Percentiles rank a stretch among this genome's conserved stretches.
These are phyloP conservation scores for Globisporangium abappressorium DNA, from an alignment of 352 stramenopile species.

Conservation along the genomic window DNA sequence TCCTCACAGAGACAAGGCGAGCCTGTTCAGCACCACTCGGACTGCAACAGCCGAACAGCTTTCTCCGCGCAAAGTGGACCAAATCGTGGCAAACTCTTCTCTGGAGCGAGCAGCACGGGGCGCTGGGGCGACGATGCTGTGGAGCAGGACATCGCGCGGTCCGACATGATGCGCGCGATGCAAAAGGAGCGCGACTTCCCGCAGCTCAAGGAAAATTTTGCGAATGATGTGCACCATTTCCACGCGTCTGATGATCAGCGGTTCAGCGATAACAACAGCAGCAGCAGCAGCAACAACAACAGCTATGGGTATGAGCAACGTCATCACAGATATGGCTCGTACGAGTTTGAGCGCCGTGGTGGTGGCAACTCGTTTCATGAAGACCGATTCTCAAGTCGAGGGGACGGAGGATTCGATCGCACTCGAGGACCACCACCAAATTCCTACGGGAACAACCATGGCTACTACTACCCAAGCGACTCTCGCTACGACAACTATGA, in stretches of 20 bases:
- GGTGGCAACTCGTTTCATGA: background rate
- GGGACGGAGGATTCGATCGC: background rate
- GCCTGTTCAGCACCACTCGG: background rate
- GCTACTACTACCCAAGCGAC: conserved; percentile 14
- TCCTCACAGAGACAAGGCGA: background rate
- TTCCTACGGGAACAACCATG: background rate
- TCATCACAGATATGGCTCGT: background rate
- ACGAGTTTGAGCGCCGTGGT: background rate
- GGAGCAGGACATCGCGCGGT: conserved; percentile 52
- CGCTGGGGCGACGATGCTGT: conserved; percentile 77
- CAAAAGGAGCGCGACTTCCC: conserved; percentile 41
- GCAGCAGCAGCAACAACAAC: background rate
- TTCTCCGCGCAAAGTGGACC: background rate
- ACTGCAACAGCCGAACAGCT: too few relatives aligned
- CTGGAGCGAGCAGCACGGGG: conserved; percentile 21
- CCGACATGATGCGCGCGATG: conserved; percentile 23
- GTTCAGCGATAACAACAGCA: background rate
- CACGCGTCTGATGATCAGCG: conserved; percentile 13
- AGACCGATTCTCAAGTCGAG: background rate
- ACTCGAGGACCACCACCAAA: background rate
- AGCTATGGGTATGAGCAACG: background rate
- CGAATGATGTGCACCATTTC: conserved; percentile 7
- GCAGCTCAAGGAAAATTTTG: conserved; percentile 27
- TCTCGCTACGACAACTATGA: conserved; percentile 2
- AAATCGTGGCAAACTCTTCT: background rate